A percentile compares a stretch with the other conserved stretches of the same genome.
These are phyloP conservation scores for Halteria grandinella DNA, from an alignment of 73 alveolate species.

Conservation along the genomic window DNA sequence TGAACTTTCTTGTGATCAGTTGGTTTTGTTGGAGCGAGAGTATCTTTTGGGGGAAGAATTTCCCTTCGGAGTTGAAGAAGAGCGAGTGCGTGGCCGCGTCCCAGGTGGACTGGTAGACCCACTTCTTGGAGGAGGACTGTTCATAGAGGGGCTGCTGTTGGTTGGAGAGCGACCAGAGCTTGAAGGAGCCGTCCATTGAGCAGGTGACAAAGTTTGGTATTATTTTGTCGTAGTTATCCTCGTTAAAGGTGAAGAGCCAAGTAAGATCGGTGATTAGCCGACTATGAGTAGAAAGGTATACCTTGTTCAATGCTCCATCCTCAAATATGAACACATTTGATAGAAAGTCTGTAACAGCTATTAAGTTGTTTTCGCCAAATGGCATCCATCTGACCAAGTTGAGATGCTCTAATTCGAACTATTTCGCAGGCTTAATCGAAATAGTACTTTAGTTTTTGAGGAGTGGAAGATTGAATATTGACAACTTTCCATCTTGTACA, in stretches of 20 bases:
- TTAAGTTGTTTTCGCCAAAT: neutral
- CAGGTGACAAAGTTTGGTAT: neutral
- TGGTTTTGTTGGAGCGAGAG: conserved; percentile 12
- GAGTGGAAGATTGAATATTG: too few relatives aligned
- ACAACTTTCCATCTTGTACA: too few relatives aligned
- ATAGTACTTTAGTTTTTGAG: too few relatives aligned
- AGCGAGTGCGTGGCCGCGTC: conserved; percentile 25
- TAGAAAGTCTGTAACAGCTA: conserved; percentile 13
- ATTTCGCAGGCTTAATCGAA: too few relatives aligned
- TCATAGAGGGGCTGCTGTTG: conserved; percentile 9
- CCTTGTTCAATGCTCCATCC: neutral
- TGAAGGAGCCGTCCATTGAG: conserved; percentile 37
- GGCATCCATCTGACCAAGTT: conserved; percentile 6
- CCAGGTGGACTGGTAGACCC: conserved; percentile 20
- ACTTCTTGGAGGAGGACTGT: conserved; percentile 42
- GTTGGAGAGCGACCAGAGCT: neutral
- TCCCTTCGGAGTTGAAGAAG: conserved; percentile 45
- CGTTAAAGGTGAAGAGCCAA: conserved; percentile 15
- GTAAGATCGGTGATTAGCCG: conserved; percentile 13
- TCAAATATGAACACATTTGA: neutral
- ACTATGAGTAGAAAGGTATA: neutral
- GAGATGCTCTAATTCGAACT: too few relatives aligned
- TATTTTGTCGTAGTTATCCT: neutral
- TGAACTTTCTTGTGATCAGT: conserved; percentile 8
- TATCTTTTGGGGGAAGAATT: conserved; percentile 39